Base-by-base conservation (phyloP, 129 eudicot genomes). In the Oenanthe sinensis region DNA sequence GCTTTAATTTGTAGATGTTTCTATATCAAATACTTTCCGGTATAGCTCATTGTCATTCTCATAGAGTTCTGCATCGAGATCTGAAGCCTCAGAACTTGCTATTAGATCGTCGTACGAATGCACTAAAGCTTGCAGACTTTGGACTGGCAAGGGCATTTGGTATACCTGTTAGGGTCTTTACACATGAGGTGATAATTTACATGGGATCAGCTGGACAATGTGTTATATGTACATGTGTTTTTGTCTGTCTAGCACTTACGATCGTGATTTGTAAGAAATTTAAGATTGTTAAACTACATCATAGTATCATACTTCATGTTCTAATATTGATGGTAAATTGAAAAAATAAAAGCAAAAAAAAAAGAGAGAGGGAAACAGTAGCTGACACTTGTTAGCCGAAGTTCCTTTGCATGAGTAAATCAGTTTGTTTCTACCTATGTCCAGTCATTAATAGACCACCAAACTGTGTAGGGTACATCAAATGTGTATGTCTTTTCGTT, bases 91-190 rank as follows among this genome's bases (percentile, higher is more conserved):
- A 95, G 67, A 95, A 95, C 85, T 84, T 95, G 89, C 86, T 95
- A 85, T 91, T 95, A 78, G 98, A 95, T 84, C 88, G 90, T 1
- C 91, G 93, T 71, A 95, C 97, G 75, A 95, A 95, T 79, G 89
- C 96, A 71, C 82, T 95, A 49, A 95, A 95, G 82, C 94, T 95
- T 69, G 98, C 98, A 42, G 98, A 95, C 79, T 91, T 95, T 82
- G 98, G 98, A 83, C 75, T 95, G 85, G 98, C 97, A 72, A 91
- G 98, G 81, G 98, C 98, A 46, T 95, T 95, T 85, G 94, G 92
- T 78, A 91, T 91, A 71, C 97, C 97, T 82, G 94, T 95, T 71
- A 88, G 96, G 88, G 88, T 92, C n/a, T 90, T 91, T 77, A 95
- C 98, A 0, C 98, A 91, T 65, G 94, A 95, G 97, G 97, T 92